Conservation (phyloP, 305 asterid genomes). For the Euphrasia arctica region DNA sequence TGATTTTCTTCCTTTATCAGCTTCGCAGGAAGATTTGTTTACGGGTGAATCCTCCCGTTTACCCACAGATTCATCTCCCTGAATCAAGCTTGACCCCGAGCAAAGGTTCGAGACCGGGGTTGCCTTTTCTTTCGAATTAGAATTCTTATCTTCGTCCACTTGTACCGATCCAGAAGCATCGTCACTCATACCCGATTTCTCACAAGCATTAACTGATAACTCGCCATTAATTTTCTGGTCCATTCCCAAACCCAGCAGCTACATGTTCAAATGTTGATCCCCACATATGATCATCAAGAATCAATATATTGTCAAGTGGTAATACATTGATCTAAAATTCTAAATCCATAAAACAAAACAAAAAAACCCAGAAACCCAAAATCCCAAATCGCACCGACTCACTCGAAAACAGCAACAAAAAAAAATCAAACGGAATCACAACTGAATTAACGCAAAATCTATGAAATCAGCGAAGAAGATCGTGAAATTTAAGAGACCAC, state of each 20-base stretch:
- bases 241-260: conserved; percentile 79
- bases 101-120: conserved; percentile 40
- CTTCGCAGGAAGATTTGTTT: conserved; percentile 31
- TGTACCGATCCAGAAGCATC: conserved; percentile 27
- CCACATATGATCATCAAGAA: conserved; percentile 36
- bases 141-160: conserved; percentile 25
- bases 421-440: conserved; percentile 2
- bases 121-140: conserved; percentile 32
- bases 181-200: conserved; percentile 43
- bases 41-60: conserved; percentile 32
- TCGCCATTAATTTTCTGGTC: conserved; percentile 53
- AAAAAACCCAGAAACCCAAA: background rate
- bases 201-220: conserved; percentile 45
- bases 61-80: conserved; percentile 47
- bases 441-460: conserved; percentile 5
- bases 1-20: conserved; percentile 49
- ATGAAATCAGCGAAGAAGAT: background rate
- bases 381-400: conserved; percentile 13
- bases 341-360: background rate
- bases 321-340: conserved; percentile 11
- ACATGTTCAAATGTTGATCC: conserved; percentile 39
- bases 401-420: background rate
- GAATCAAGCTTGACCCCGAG: conserved; percentile 42
- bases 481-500: conserved; percentile 17
- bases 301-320: background rate